A percentile compares a stretch with the other conserved stretches of the same genome.
Conservation (phyloP, 2,329 filamentous ascomycete species). For the Cercospora canescens region DNA sequence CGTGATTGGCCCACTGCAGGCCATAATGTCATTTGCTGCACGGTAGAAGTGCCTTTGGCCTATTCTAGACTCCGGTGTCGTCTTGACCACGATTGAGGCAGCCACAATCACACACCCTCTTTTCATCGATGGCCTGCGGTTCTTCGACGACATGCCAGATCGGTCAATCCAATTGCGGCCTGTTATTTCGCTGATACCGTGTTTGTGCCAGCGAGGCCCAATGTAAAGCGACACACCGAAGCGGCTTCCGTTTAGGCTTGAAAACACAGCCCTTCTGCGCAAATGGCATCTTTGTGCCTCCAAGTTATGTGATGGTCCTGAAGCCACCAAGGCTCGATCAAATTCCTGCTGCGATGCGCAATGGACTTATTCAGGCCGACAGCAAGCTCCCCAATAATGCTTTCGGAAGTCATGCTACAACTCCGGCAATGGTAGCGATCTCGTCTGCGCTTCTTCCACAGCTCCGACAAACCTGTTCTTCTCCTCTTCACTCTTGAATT, state of each 20-base stretch:
- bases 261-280: too few species aligned
- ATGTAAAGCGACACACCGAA: too few species aligned
- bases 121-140: too few species aligned
- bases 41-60: background rate
- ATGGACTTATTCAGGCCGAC: background rate
- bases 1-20: too few species aligned
- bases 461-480: conserved; percentile 42
- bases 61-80: background rate
- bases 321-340: too few species aligned
- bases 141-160: too few species aligned
- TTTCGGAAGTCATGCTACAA: conserved; percentile 7
- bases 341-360: too few species aligned
- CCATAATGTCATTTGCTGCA: background rate
- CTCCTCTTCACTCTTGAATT: conserved; percentile 46
- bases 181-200: too few species aligned
- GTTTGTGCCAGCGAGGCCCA: too few species aligned
- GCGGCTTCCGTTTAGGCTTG: too few species aligned
- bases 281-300: background rate
- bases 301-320: background rate
- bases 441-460: conserved; percentile 41
- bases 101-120: too few species aligned
- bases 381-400: conserved; percentile 7
- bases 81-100: background rate
- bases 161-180: too few species aligned
- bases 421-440: conserved; percentile 42